Evolutionary conservation across 2,329 filamentous ascomycete species (phyloP), one percentile per base, ranked within the genome.

Genomic region (Paraphaeosphaeria sporulosa): DNA sequence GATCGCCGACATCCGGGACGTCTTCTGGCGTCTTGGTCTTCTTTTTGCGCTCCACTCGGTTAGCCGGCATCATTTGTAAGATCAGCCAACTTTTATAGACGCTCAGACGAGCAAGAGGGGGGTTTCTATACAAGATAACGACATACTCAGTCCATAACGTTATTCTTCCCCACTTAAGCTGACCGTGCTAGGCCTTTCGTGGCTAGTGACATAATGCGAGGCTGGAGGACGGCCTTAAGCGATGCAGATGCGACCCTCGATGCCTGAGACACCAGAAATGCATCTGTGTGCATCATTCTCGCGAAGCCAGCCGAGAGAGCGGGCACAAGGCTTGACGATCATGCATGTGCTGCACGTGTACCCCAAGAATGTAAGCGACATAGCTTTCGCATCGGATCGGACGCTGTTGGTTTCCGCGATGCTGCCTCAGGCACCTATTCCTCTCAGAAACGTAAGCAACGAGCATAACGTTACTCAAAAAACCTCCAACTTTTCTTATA

Each of bases 1-100:
- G 72, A 59, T 74, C 62, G 4, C 72, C 71, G 15, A 49, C 47
- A 7, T 62, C 56, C 30, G 72, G 72, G 10, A 75, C 65, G 3
- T 55, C 50, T 23, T 63, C 59, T 10, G 65, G 58, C n/a, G 61
- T 70, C 34, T 64, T 67, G 30, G 64, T 64, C 50, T 70, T 72
- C 36, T 57, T 66, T n/a, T 60, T 60, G 17, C 58, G 64, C 34
- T 42, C 49, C 21, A 40, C 34, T 9, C 21, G 21, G 15, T 42
- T 34, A 17, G 49, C 34, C 34, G 23, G 19, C 34, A 40, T 51
- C 8, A 19, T 66, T 25, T 52, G 17, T 23, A 52, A 58, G 19
- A 27, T 49, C 59, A 13, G 58, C 19, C 17, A 17, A 34, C 34
- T 52, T 23, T 42, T 4, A 30, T 21, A 19, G 19, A 44, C 19